Base-by-base conservation (phyloP, 805 yeast genomes). In the Suhomyces xylopsoci region DNA sequence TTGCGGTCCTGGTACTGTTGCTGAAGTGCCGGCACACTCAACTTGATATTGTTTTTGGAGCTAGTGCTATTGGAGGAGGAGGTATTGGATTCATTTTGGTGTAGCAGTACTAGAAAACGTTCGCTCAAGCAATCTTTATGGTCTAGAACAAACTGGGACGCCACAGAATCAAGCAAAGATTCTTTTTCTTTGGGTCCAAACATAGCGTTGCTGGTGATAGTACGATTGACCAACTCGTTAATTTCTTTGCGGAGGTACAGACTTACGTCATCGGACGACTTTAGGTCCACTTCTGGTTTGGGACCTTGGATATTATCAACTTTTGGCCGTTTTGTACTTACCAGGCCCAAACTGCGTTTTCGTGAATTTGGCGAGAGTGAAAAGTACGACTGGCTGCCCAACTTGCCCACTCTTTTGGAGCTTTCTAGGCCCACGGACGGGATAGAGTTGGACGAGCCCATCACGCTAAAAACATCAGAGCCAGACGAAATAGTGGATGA, bases 91-190 rank as follows among this genome's bases (percentile, higher is more conserved):
- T 30, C 17, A 8, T 50, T 50, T n/a, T 36, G 28, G 24, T 48
- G 51, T 10, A 55, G 45, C 43, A 46, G 51, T 38, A 50, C 54
- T 34, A 54, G 42, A 30, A 55, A 50, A 25, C 42, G 47, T 42
- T 42, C 50, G 40, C 53, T 54, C 22, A 51, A 51, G 15, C 40
- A 25, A 20, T 53, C 56, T 14, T 50, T 49, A 38, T 57, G 56
- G 49, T 57, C 61, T 42, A 48, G 36, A 7, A 57, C 36, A 24
- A 55, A 49, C 45, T 55, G 61, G 19, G 55, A 51, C 19, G 52
- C 34, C 19, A 54, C 47, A 30, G 52, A 48, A 41, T 57, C 59
- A 30, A 57, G 24, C n/a, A 57, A 32, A 8, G 51, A 44, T 3
- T 20, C 34, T 47, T 55, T 54, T 22, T 55, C 58, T 25, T 47